phyloP scores from a whole-genome alignment of 1,139 yeast genomes.

The Yamadazyma jaroonii region DNA sequence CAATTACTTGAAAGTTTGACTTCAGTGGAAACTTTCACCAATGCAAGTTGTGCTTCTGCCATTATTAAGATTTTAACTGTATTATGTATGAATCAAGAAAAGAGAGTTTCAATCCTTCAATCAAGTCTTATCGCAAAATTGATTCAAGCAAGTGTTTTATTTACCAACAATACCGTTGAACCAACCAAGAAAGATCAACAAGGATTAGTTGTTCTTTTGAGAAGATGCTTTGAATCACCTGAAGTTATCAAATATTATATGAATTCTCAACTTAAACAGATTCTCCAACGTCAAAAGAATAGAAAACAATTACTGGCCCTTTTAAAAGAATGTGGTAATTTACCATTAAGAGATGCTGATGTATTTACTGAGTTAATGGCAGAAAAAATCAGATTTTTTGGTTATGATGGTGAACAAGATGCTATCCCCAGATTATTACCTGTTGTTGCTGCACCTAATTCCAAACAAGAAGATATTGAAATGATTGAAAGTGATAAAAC shows the following conservation, averaged over 20 bases:
- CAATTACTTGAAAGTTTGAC: constrained; percentile 44
- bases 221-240: constrained; percentile 69
- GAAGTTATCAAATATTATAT: constrained; percentile 50
- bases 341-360: constrained; percentile 59
- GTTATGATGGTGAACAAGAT: constrained; percentile 35
- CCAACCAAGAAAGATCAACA: constrained; percentile 13
- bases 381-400: constrained; percentile 46
- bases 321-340: constrained; percentile 53
- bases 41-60: constrained; percentile 47
- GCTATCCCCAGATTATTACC: constrained; percentile 17
- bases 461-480: constrained; percentile 26
- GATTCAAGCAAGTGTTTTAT: constrained; percentile 3
- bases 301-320: constrained; percentile 49
- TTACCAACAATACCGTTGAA: constrained; percentile 5
- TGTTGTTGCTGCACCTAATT: constrained; percentile 15
- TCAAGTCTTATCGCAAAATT: constrained; percentile 32
- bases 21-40: constrained; percentile 34
- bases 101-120: constrained; percentile 37
- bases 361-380: constrained; percentile 53
- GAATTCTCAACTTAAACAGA: constrained; percentile 38
- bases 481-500: constrained; percentile 30
- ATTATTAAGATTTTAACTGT: constrained; percentile 52
- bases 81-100: constrained; percentile 44
- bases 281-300: constrained; percentile 17
- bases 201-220: constrained; percentile 41